Base-by-base conservation (phyloP, 306 rosid species). In the Fragaria nilgerrensis region DNA sequence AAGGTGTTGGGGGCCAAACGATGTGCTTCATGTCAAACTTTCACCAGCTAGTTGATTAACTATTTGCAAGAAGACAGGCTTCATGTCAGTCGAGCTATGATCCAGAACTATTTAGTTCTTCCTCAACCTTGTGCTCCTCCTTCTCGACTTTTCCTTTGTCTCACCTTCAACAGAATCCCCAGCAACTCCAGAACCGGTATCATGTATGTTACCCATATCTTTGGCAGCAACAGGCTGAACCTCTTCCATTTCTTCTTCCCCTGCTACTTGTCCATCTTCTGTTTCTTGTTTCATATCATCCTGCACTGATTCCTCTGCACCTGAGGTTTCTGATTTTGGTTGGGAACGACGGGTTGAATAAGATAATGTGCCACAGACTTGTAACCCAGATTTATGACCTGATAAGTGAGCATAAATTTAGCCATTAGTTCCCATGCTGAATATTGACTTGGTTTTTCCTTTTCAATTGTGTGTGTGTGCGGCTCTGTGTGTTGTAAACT, bases 341-440 rank as follows among this genome's bases (percentile, higher is more conserved):
- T 34, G 44, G 66, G 55, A 25, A n/a, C 77, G 23, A 8, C n/a
- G 56, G 47, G 82, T 81, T 86, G 84, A 76, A 86, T 83, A 63
- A 86, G 89, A 81, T 81, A 83, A 70, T 86, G 89, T 22, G 89
- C 89, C 77, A 86, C 84, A 39, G 87, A 86, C 82, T 86, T 86
- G 85, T 81, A 86, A 53, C 89, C 89, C 73, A 78, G 67, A 56
- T 76, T 78, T 4, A 16, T 9, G 23, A 76, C 89, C 89, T 86
- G 79, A 59, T 13, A 72, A 61, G 53, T 17, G 9, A 64, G 49
- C 19, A 68, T 20, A 66, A 75, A 29, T 0, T 71, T 29, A 52
- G 44, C 52, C 43, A 13, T 75, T 65, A 23, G 83, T 47, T 45
- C 34, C 25, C 22, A 29, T 49, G 55, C 2, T 47, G 43, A 45